Conservation (phyloP, 495 filamentous ascomycete species). For the Filosporella fistucella region DNA sequence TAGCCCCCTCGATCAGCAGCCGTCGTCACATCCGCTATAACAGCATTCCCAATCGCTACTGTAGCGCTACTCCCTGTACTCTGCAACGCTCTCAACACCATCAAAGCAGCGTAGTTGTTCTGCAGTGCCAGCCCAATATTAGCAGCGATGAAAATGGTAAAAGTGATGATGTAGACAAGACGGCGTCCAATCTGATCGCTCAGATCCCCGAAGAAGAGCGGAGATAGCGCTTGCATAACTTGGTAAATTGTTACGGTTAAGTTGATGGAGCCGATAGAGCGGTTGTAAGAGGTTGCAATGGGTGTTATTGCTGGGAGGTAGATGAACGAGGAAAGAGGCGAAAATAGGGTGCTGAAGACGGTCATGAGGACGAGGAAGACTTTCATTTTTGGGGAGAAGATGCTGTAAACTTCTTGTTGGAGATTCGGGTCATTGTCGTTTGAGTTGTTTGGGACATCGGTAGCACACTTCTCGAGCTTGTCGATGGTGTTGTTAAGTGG, state of each 20-base stretch:
- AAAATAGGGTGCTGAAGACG: slow-evolving; percentile 29
- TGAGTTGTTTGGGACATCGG: too few relatives aligned
- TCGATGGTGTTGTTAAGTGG: too few relatives aligned
- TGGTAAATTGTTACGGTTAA: slow-evolving; percentile 33
- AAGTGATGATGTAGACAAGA: slow-evolving; percentile 50
- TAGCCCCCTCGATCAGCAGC: slow-evolving; percentile 52
- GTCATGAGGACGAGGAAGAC: slow-evolving; percentile 27
- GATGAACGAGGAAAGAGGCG: slow-evolving; percentile 32
- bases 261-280: slow-evolving; percentile 26
- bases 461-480: too few relatives aligned
- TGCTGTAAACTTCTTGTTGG: too few relatives aligned
- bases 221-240: slow-evolving; percentile 4
- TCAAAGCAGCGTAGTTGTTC: slow-evolving; percentile 48
- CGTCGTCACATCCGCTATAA: slow-evolving; percentile 54
- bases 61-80: slow-evolving; percentile 38
- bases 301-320: slow-evolving; percentile 32
- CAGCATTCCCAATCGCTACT: slow-evolving; percentile 50
- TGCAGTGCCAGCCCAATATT: slow-evolving; percentile 59
- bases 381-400: slow-evolving; percentile 1
- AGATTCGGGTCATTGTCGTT: too few relatives aligned
- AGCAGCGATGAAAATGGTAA: slow-evolving; percentile 52
- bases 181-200: slow-evolving; percentile 51
- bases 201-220: slow-evolving; percentile 41
- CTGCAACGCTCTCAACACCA: slow-evolving; percentile 58
- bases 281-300: slow-evolving; percentile 20